These are phyloP conservation scores for Sugiyamaella pinicola DNA, from an alignment of 1,139 yeast genomes.

Conservation along the genomic window DNA sequence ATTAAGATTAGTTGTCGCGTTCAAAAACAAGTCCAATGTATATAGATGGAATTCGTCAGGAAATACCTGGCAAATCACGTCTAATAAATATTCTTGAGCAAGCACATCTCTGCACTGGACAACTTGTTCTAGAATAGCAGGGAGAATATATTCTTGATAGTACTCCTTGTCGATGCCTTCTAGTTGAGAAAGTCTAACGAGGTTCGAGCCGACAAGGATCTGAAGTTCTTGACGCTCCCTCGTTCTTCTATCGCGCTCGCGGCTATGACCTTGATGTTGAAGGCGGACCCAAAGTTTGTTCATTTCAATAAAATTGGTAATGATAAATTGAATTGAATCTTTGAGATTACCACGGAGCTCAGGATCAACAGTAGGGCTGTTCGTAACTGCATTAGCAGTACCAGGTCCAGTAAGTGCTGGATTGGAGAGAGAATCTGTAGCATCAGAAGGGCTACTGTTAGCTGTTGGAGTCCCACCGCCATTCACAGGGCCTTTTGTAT, in stretches of 20 bases:
- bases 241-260: conserved; percentile 73
- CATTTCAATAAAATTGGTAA: conserved; percentile 93
- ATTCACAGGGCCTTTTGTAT: conserved; percentile 23
- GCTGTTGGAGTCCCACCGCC: conserved; percentile 5
- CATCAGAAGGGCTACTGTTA: not conserved
- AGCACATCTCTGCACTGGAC: conserved; percentile 88
- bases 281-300: conserved; percentile 95
- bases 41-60: conserved; percentile 88
- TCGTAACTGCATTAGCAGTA: conserved; percentile 6
- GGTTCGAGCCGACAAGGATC: conserved; percentile 88
- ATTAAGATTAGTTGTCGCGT: conserved; percentile 65
- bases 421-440: not conserved
- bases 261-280: conserved; percentile 93
- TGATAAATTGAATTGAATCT: conserved; percentile 71
- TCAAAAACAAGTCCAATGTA: conserved; percentile 68
- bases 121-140: conserved; percentile 83
- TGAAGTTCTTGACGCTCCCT: conserved; percentile 86
- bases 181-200: conserved; percentile 84
- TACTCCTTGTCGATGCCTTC: conserved; percentile 68
- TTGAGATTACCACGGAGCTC: conserved; percentile 49
- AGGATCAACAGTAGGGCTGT: conserved; percentile 2
- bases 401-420: conserved; percentile 8
- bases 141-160: conserved; percentile 69
- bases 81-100: conserved; percentile 89
- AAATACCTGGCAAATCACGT: conserved; percentile 88